A percentile compares a stretch with the other conserved stretches of the same genome.
Evolutionary conservation across 257 asterid species (phyloP).

Genomic region (Jacaranda copaia): DNA sequence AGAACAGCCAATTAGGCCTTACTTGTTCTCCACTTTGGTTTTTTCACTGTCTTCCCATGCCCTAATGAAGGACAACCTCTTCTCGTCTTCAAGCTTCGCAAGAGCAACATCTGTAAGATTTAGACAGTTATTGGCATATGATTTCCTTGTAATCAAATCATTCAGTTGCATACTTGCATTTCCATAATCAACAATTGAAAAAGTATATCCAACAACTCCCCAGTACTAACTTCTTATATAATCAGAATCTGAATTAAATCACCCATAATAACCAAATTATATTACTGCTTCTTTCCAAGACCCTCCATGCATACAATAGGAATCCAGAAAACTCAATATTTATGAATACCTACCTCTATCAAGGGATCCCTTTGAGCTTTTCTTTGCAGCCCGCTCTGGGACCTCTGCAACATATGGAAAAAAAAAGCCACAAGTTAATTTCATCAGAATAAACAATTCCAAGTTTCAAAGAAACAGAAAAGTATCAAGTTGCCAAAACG

Average conservation of each 20-base stretch:
- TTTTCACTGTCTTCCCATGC: conserved; percentile 94
- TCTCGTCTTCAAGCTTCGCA: conserved; percentile 70
- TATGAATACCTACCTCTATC: conserved; percentile 65
- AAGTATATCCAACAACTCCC: too few species aligned
- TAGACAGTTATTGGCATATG: conserved; percentile 19
- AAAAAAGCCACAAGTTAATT: neutral
- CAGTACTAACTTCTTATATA: too few species aligned
- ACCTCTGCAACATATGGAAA: conserved; percentile 45
- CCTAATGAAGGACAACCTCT: conserved; percentile 65
- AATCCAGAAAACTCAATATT: neutral
- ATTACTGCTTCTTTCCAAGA: too few species aligned
- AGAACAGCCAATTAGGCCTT: conserved; percentile 36
- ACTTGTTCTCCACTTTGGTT: conserved; percentile 81
- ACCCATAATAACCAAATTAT: too few species aligned
- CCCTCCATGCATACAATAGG: neutral
- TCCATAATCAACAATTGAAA: too few species aligned
- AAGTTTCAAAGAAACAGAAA: neutral
- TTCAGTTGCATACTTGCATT: neutral
- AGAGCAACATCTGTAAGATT: conserved; percentile 72
- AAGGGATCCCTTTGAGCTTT: conserved; percentile 63
- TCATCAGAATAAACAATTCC: neutral
- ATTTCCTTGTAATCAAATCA: neutral
- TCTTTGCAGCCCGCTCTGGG: conserved; percentile 53
- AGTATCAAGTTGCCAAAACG: neutral
- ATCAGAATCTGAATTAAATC: too few species aligned